A percentile compares a stretch with the other conserved stretches of the same genome.
These are phyloP conservation scores for Favolaschia claudopus DNA, from an alignment of 768 basidiomycete species.

Conservation along the genomic window DNA sequence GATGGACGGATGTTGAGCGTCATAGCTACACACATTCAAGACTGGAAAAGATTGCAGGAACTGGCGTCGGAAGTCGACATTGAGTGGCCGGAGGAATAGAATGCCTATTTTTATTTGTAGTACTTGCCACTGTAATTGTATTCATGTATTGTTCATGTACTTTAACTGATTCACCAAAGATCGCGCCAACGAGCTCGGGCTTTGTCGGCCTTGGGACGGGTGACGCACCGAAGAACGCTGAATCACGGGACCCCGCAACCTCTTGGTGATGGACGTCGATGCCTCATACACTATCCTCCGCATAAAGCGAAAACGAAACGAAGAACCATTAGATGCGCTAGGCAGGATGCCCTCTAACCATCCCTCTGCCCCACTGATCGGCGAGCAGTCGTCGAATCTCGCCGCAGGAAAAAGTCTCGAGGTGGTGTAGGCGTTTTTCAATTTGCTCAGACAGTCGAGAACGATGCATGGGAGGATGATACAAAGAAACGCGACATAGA, in stretches of 20 bases:
- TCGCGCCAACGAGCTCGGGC: too few relatives aligned
- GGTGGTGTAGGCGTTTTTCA: slow-evolving; percentile 71
- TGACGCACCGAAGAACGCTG: too few relatives aligned
- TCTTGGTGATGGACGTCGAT: slow-evolving; percentile 38
- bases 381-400: slow-evolving; percentile 68
- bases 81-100: not conserved
- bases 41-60: not conserved
- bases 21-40: not conserved
- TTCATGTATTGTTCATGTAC: too few relatives aligned
- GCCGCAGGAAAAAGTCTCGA: slow-evolving; percentile 68
- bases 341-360: slow-evolving; percentile 50
- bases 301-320: slow-evolving; percentile 83
- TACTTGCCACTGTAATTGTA: not conserved
- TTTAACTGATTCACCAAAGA: too few relatives aligned
- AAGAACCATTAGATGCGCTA: slow-evolving; percentile 84
- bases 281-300: slow-evolving; percentile 73
- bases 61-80: slow-evolving; percentile 2
- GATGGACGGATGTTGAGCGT: not conserved
- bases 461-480: slow-evolving; percentile 71
- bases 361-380: slow-evolving; percentile 20
- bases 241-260: slow-evolving; percentile 2
- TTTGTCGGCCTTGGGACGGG: too few relatives aligned
- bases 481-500: slow-evolving; percentile 64
- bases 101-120: not conserved
- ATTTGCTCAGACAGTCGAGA: slow-evolving; percentile 82